Conservation (phyloP, 2,329 filamentous ascomycete species). For the Dothidotthia symphoricarpi region DNA sequence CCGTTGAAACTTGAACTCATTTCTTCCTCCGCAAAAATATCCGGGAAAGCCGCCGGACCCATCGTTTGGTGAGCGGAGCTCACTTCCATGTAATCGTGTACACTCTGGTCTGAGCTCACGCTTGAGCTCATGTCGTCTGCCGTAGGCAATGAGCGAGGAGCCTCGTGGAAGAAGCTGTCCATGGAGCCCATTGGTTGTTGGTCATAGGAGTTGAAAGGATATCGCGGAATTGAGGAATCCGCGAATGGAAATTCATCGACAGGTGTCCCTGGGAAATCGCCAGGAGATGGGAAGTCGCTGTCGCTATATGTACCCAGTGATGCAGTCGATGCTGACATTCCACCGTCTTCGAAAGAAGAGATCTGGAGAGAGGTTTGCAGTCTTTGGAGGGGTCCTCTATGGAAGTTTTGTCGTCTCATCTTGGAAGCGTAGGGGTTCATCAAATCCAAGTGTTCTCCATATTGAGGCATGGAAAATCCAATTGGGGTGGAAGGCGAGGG, state of each 20-base stretch:
- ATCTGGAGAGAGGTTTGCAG: slow-evolving; percentile 44
- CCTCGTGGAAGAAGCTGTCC: slow-evolving; percentile 38
- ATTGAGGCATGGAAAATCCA: slow-evolving; percentile 42
- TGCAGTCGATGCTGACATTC: slow-evolving; percentile 47
- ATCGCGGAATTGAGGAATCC: slow-evolving; percentile 42
- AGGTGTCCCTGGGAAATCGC: slow-evolving; percentile 49
- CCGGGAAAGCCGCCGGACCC: slow-evolving; percentile 38
- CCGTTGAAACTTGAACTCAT: slow-evolving; percentile 40
- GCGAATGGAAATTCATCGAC: slow-evolving; percentile 45
- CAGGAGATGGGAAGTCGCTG: slow-evolving; percentile 49
- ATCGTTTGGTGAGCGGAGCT: slow-evolving; percentile 35
- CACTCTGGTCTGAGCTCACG: slow-evolving; percentile 48
- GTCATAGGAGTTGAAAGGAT: slow-evolving; percentile 35
- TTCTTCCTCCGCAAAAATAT: slow-evolving; percentile 42
- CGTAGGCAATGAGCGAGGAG: slow-evolving; percentile 37
- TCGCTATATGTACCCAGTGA: slow-evolving; percentile 50
- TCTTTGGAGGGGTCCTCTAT: slow-evolving; percentile 43
- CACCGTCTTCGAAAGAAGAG: slow-evolving; percentile 44
- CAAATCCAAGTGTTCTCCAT: slow-evolving; percentile 41
- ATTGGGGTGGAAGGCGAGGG: slow-evolving; percentile 37
- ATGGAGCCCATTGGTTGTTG: slow-evolving; percentile 40
- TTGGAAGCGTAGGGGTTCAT: slow-evolving; percentile 38
- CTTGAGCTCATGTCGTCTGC: slow-evolving; percentile 48
- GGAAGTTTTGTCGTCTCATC: slow-evolving; percentile 40
- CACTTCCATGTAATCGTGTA: slow-evolving; percentile 45